These are phyloP conservation scores for Penicillium decumbens DNA, from an alignment of 2,329 filamentous ascomycete genomes.

Conservation along the genomic window DNA sequence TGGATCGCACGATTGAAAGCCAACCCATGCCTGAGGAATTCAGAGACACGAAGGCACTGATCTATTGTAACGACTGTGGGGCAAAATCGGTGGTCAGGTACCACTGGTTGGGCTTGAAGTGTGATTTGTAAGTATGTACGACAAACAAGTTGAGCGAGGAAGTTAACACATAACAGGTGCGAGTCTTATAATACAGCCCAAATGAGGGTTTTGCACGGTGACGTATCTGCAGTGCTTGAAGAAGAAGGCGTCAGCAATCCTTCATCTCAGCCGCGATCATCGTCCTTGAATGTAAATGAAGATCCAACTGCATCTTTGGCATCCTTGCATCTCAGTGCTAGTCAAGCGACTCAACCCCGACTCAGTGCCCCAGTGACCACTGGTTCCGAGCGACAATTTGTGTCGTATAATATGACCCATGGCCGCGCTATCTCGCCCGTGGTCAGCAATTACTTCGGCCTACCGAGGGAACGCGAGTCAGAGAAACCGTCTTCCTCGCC, in stretches of 20 bases:
- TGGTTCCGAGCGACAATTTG: constrained; percentile 23
- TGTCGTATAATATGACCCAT: constrained; percentile 36
- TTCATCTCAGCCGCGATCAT: constrained; percentile 23
- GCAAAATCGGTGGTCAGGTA: constrained; percentile 81
- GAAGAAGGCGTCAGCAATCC: constrained; percentile 20
- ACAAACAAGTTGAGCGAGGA: not conserved
- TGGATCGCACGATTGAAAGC: constrained; percentile 77
- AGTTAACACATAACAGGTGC: constrained; percentile 32
- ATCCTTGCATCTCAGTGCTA: constrained; percentile 29
- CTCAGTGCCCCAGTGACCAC: constrained; percentile 19
- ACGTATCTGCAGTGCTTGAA: constrained; percentile 23
- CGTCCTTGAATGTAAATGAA: constrained; percentile 27
- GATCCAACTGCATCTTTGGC: constrained; percentile 21
- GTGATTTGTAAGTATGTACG: constrained; percentile 50
- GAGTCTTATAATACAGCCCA: constrained; percentile 47
- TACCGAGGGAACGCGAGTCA: constrained; percentile 33
- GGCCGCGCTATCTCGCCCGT: constrained; percentile 41
- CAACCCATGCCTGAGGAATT: constrained; percentile 93
- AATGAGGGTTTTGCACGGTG: constrained; percentile 37
- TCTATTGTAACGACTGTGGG: constrained; percentile 93
- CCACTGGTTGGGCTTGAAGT: constrained; percentile 93
- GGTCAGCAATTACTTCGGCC: constrained; percentile 45
- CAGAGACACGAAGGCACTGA: constrained; percentile 69
- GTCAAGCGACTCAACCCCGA: constrained; percentile 23
- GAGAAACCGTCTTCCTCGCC: constrained; percentile 29